phyloP scores from a whole-genome alignment of 305 asterid genomes.

The Fraxinus xanthoxyloides region DNA sequence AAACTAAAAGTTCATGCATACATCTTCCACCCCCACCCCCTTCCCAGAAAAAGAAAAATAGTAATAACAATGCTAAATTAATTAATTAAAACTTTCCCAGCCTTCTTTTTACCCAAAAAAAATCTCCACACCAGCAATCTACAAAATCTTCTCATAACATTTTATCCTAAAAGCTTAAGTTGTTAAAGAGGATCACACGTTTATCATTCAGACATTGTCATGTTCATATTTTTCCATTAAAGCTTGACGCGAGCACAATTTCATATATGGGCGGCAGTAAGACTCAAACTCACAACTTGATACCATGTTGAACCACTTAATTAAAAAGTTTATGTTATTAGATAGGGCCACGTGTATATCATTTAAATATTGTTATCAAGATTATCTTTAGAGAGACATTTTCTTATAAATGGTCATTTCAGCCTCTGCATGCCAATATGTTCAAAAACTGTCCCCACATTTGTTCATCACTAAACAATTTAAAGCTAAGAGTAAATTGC shows the following conservation, averaged over 20 bases:
- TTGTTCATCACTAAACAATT: constrained; percentile 17
- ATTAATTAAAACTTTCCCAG: not conserved
- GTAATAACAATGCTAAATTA: not conserved
- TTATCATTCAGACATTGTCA: not conserved
- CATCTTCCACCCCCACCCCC: not conserved
- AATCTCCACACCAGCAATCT: not conserved
- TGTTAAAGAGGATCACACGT: too few relatives aligned
- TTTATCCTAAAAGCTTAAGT: not conserved
- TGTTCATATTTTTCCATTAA: not conserved
- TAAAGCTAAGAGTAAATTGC: constrained; percentile 11
- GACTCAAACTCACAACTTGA: not conserved
- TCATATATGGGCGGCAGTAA: not conserved
- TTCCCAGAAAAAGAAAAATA: not conserved
- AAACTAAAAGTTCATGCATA: not conserved
- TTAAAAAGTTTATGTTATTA: too few relatives aligned
- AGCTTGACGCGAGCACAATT: not conserved
- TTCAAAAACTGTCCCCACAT: constrained; percentile 2
- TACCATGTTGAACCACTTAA: not conserved
- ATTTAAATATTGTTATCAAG: not conserved
- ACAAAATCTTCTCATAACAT: too few relatives aligned
- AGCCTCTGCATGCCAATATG: constrained; percentile 5
- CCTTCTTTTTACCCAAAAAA: not conserved
- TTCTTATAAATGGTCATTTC: not conserved
- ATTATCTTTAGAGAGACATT: not conserved
- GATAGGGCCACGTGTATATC: not conserved